Conservation (phyloP, 441 rosid genomes). For the Corymbia citriodora region DNA sequence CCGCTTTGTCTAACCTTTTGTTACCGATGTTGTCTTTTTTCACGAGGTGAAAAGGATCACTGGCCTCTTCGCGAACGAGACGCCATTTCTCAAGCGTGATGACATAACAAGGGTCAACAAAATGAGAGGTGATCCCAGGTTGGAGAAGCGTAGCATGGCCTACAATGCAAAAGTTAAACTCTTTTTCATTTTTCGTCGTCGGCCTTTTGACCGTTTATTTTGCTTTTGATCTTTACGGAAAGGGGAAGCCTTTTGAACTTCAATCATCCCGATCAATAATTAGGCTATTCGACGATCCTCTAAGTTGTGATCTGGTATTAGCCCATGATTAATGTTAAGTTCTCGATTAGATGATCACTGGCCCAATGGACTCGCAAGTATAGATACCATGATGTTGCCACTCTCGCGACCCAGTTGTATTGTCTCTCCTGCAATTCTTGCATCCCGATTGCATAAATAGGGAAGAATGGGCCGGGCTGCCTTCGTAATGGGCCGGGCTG, state of each 20-base stretch:
- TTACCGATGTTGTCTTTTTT: background rate
- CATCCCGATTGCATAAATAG: background rate
- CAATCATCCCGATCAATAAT: background rate
- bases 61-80: background rate
- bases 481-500: background rate
- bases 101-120: background rate
- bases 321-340: background rate
- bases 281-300: background rate
- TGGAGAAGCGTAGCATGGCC: background rate
- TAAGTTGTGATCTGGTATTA: background rate
- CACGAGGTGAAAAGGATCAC: background rate
- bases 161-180: background rate
- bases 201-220: background rate
- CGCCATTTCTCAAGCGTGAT: background rate
- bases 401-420: background rate
- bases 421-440: too few relatives aligned
- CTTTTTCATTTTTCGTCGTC: too few relatives aligned
- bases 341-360: background rate
- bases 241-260: background rate
- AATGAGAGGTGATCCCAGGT: background rate
- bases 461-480: background rate
- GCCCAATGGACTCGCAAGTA: background rate
- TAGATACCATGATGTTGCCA: background rate
- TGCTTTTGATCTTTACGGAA: background rate
- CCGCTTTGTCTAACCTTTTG: background rate